phyloP scores from a whole-genome alignment of 352 stramenopile species.

The Phytophthora brassicae region DNA sequence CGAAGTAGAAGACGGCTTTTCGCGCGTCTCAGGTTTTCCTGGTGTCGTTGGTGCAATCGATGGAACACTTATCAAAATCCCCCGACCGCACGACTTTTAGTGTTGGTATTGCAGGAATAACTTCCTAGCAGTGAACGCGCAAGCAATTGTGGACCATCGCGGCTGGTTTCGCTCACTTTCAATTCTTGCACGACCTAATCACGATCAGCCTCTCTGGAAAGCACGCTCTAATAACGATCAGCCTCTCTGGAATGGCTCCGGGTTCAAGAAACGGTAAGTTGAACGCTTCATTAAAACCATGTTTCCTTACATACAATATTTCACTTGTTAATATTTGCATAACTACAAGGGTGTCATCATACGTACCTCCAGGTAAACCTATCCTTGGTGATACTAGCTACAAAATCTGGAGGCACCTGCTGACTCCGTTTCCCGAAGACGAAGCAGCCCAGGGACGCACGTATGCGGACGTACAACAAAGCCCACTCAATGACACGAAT shows the following conservation, averaged over 20 bases:
- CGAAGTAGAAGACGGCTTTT: conserved; percentile 4
- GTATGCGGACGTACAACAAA: conserved; percentile 16
- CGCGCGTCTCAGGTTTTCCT: neutral
- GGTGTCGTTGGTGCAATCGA: neutral
- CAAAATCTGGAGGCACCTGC: conserved; percentile 16
- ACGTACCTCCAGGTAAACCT: neutral
- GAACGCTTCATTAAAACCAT: too few relatives aligned
- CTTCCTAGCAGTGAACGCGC: conserved; percentile 17
- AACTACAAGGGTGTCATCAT: neutral
- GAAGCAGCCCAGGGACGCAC: neutral
- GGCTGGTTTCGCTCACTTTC: conserved; percentile 8
- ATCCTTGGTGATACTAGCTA: conserved; percentile 6
- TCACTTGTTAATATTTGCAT: neutral
- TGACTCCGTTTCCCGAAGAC: conserved; percentile 11
- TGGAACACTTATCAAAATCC: neutral
- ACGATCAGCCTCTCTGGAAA: conserved; percentile 27
- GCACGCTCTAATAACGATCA: too few relatives aligned
- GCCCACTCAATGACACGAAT: conserved; percentile 11
- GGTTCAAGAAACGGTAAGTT: neutral
- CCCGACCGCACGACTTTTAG: conserved; percentile 1
- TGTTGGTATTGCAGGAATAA: conserved; percentile 19
- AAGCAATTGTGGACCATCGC: conserved; percentile 18
- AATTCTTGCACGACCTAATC: conserved; percentile 13
- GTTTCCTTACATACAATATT: too few relatives aligned
- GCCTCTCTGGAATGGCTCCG: too few relatives aligned